Conservation (phyloP, 2,329 filamentous ascomycete species). For the Hypoxylon sp. region DNA sequence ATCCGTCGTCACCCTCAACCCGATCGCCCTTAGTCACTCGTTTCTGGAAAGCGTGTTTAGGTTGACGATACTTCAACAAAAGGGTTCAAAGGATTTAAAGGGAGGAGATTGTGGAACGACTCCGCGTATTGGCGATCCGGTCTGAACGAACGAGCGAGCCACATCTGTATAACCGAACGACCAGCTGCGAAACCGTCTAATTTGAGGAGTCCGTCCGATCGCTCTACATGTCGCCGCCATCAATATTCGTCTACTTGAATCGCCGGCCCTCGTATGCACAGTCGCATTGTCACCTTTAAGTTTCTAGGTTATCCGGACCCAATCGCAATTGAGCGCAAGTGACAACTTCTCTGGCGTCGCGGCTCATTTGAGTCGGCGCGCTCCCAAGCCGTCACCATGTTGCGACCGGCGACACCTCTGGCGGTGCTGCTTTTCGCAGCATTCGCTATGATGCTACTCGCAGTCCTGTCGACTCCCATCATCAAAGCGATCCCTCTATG, state of each 20-base stretch:
- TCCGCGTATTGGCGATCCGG: conserved; percentile 21
- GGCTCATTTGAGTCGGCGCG: conserved; percentile 53
- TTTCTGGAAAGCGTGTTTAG: conserved; percentile 48
- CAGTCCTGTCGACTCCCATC: conserved; percentile 91
- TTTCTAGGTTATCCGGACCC: conserved; percentile 21
- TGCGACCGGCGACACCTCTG: conserved; percentile 93
- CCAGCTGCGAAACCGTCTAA: conserved; percentile 7
- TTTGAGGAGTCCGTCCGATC: conserved; percentile 14
- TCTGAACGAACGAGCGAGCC: conserved; percentile 16
- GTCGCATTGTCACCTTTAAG: conserved; percentile 32
- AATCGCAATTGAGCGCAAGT: conserved; percentile 30
- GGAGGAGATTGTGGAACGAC: conserved; percentile 30
- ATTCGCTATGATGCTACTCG: conserved; percentile 87
- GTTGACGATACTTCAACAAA: conserved; percentile 28
- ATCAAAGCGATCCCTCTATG: conserved; percentile 88
- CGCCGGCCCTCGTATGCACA: conserved; percentile 29
- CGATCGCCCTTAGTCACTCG: conserved; percentile 46
- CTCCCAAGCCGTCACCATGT: conserved; percentile 70
- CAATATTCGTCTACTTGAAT: conserved; percentile 38
- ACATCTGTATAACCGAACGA: conserved; percentile 16
- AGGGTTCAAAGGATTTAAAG: conserved; percentile 11
- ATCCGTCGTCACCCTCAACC: conserved; percentile 7
- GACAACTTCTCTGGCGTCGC: conserved; percentile 45
- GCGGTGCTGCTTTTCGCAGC: conserved; percentile 87
- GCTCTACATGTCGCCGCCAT: conserved; percentile 49